Percentiles rank a stretch among this genome's conserved stretches.
phyloP scores from a whole-genome alignment of 2,329 filamentous ascomycete genomes.

The Sclerotinia spermophila region DNA sequence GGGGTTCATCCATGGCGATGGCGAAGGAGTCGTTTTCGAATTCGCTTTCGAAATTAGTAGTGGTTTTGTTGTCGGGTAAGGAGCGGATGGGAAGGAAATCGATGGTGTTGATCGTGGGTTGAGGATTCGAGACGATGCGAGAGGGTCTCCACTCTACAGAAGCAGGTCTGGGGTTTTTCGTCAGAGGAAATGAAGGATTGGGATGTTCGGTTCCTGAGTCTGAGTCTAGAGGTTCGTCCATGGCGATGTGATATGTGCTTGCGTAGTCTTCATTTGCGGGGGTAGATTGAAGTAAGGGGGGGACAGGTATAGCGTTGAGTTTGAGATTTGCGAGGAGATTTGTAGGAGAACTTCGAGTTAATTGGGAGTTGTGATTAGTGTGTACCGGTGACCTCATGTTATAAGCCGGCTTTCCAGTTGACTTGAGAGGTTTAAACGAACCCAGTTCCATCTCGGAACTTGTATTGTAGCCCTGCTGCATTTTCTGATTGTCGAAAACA shows the following conservation, averaged over 20 bases:
- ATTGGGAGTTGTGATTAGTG: too few relatives aligned
- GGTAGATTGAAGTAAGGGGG: too few relatives aligned
- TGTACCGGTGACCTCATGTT: not conserved
- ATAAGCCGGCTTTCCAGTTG: not conserved
- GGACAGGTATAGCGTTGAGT: not conserved
- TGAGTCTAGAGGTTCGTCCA: not conserved
- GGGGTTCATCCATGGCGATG: constrained; percentile 3
- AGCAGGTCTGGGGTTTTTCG: not conserved
- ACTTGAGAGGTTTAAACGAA: not conserved
- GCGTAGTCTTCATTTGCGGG: not conserved
- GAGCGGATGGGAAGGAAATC: not conserved
- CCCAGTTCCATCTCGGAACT: not conserved
- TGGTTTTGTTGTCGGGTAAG: not conserved
- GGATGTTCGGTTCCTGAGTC: not conserved
- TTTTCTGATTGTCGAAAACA: not conserved
- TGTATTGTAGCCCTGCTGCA: not conserved
- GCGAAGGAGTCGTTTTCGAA: not conserved
- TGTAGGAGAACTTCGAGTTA: not conserved
- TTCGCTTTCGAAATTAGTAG: too few relatives aligned
- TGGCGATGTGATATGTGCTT: not conserved
- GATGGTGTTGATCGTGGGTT: not conserved
- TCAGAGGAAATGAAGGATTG: not conserved
- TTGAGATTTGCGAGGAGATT: not conserved
- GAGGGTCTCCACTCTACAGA: too few relatives aligned
- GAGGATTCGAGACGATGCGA: not conserved